Conservation (phyloP, 148 eudicot genomes). For the Chenopodium album region DNA sequence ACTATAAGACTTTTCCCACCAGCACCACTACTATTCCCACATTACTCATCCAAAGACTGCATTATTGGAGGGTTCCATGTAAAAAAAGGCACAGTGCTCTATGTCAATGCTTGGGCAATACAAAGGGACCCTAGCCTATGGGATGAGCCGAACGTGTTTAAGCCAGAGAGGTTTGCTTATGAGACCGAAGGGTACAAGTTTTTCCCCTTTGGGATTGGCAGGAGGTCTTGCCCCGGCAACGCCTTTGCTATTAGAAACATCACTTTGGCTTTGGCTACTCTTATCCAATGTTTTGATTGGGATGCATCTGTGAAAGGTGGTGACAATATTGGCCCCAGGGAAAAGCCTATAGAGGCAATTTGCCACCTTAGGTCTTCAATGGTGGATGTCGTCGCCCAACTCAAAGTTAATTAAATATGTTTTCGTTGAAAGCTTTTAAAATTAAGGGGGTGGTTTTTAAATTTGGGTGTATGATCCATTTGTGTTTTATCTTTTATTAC, state of each 20-base stretch:
- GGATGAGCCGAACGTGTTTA: conserved; percentile 27
- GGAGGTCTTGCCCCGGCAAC: conserved; percentile 32
- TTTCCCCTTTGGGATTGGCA: conserved; percentile 38
- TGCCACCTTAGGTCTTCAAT: conserved; percentile 22
- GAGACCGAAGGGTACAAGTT: conserved; percentile 25
- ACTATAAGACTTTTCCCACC: conserved; percentile 32
- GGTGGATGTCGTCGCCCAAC: neutral
- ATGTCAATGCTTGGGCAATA: conserved; percentile 34
- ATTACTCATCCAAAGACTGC: conserved; percentile 28
- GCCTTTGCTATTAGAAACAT: conserved; percentile 28
- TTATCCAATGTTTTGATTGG: conserved; percentile 38
- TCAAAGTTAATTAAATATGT: conserved; percentile 2
- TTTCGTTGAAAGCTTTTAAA: no score
- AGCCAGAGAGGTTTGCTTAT: conserved; percentile 33
- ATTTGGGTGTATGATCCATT: no score
- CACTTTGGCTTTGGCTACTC: conserved; percentile 24
- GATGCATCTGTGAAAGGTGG: conserved; percentile 5
- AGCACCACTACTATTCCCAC: conserved; percentile 31
- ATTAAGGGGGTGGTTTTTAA: no score
- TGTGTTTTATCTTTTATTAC: no score
- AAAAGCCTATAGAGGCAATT: conserved; percentile 21
- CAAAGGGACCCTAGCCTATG: conserved; percentile 28
- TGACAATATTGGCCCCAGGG: conserved; percentile 14
- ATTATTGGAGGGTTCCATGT: conserved; percentile 30
- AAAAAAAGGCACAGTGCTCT: conserved; percentile 26